Percentiles rank a stretch among this genome's conserved stretches.
Conservation (phyloP, 169 alveolate genomes). For the Neospora caninum region DNA sequence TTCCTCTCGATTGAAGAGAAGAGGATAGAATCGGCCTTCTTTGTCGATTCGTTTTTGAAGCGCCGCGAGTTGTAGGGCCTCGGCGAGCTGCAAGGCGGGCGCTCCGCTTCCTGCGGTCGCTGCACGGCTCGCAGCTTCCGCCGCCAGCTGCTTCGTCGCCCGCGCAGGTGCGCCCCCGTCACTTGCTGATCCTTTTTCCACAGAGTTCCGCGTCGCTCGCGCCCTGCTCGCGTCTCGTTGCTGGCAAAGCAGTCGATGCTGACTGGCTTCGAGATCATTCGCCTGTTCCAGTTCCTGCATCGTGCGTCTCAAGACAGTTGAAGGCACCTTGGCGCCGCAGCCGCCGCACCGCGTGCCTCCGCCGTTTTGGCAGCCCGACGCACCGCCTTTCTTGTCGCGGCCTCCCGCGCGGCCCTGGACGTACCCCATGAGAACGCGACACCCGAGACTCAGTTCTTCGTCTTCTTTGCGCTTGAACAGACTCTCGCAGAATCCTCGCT, state of each 20-base stretch:
- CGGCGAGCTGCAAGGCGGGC: neutral
- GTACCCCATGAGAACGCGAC: neutral
- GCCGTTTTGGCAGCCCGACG: neutral
- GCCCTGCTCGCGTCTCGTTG: neutral
- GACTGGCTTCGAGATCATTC: neutral
- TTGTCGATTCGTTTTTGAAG: neutral
- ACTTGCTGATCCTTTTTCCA: neutral
- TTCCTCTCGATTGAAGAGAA: neutral
- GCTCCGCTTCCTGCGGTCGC: neutral
- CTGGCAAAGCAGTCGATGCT: neutral
- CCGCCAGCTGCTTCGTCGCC: neutral
- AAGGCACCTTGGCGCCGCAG: constrained; percentile 26
- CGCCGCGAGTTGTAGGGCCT: neutral
- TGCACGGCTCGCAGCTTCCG: neutral
- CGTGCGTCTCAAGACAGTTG: neutral
- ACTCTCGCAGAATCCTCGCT: neutral
- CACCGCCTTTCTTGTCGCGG: too few relatives aligned
- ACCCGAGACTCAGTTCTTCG: neutral
- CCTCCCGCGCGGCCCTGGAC: neutral
- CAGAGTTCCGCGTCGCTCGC: neutral
- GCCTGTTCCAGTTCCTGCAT: neutral
- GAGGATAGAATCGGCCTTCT: constrained; percentile 15
- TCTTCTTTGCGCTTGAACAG: neutral
- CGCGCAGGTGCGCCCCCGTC: neutral
- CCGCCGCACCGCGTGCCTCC: constrained; percentile 26